Evolutionary conservation across 2,329 filamentous ascomycete genomes (phyloP).

Genomic region (Nigrospora osmanthi): DNA sequence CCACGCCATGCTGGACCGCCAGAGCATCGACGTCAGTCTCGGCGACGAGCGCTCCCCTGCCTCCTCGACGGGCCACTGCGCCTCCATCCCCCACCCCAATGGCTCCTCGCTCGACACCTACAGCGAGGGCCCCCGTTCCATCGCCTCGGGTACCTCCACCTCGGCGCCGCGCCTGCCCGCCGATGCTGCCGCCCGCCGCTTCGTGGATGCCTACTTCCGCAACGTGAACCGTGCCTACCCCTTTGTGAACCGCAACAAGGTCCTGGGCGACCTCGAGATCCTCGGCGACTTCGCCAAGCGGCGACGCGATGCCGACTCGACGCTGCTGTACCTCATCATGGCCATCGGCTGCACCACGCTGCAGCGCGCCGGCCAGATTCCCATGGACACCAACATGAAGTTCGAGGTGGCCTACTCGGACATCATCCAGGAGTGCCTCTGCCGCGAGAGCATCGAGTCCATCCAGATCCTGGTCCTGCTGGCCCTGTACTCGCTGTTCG

Average conservation of each 20-base stretch:
- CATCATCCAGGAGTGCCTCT: conserved; percentile 31
- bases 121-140: background rate
- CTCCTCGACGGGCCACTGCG: background rate
- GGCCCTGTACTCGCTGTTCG: conserved; percentile 34
- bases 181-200: conserved; percentile 20
- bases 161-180: conserved; percentile 8
- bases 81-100: background rate
- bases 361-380: conserved; percentile 31
- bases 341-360: conserved; percentile 37
- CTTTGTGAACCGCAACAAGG: conserved; percentile 29
- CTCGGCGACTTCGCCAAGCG: conserved; percentile 14
- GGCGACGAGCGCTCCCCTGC: background rate
- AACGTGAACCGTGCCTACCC: conserved; percentile 37
- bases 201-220: conserved; percentile 35
- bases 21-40: conserved; percentile 1
- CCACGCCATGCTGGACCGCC: conserved; percentile 3
- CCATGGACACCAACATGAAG: conserved; percentile 18
- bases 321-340: conserved; percentile 33
- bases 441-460: conserved; percentile 24
- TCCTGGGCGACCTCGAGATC: conserved; percentile 24
- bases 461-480: conserved; percentile 32
- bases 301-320: conserved; percentile 21
- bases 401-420: conserved; percentile 30
- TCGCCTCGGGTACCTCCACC: background rate
- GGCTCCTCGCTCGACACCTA: background rate